phyloP scores from a whole-genome alignment of 768 basidiomycete species.

The Mycena vulgaris region DNA sequence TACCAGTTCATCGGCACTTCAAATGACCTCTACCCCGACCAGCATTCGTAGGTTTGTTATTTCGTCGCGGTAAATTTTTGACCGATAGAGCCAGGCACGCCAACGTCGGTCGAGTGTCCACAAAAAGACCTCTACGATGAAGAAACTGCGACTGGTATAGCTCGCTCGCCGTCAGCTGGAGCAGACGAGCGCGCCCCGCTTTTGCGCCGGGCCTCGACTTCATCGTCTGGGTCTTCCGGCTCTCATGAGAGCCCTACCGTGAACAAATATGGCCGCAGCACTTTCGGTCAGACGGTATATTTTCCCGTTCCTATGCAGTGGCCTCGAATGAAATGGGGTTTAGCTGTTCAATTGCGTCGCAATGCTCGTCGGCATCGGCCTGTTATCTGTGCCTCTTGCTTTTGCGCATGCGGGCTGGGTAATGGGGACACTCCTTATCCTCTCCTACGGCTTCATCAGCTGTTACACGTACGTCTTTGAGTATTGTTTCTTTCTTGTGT shows the following conservation, averaged over 20 bases:
- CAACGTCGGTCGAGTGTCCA: not conserved
- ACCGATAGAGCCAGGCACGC: not conserved
- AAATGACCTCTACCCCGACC: slow-evolving; percentile 6
- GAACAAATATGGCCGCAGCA: slow-evolving; percentile 69
- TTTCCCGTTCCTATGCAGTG: not conserved
- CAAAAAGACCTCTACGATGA: slow-evolving; percentile 7
- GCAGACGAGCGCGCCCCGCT: slow-evolving; percentile 18
- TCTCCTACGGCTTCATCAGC: slow-evolving; percentile 84
- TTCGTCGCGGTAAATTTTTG: not conserved
- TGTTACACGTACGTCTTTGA: slow-evolving; percentile 84
- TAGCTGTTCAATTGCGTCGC: slow-evolving; percentile 93
- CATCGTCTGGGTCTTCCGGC: not conserved
- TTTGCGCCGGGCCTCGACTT: not conserved
- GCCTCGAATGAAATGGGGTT: slow-evolving; percentile 16
- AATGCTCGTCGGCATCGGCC: slow-evolving; percentile 89
- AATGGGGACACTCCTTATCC: slow-evolving; percentile 78
- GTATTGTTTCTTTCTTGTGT: not conserved
- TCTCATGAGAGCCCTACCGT: slow-evolving; percentile 23
- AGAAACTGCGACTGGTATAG: not conserved
- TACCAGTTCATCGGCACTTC: not conserved
- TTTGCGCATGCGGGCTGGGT: slow-evolving; percentile 95
- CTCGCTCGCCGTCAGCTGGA: not conserved
- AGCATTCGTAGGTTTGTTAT: slow-evolving; percentile 3
- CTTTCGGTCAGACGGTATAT: slow-evolving; percentile 79
- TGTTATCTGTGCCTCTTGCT: slow-evolving; percentile 91